Conservation (phyloP, 2,329 filamentous ascomycete genomes). For the Fusarium musae region DNA sequence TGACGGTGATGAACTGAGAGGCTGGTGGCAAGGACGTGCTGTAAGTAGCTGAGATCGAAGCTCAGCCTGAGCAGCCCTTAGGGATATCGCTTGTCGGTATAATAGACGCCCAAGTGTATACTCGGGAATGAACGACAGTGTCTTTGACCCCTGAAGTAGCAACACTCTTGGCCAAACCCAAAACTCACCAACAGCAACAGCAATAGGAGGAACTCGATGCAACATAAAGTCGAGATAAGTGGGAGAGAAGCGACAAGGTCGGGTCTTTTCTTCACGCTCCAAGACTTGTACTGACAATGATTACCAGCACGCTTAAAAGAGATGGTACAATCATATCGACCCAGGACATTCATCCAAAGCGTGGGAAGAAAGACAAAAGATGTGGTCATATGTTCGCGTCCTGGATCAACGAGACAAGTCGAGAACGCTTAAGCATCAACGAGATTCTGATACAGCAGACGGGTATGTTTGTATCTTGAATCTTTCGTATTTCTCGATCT, state of each 20-base stretch:
- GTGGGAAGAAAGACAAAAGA: not conserved
- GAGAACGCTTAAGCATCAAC: conserved; percentile 28
- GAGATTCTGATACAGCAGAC: conserved; percentile 18
- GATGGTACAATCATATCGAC: not conserved
- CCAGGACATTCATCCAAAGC: not conserved
- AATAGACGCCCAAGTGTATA: not conserved
- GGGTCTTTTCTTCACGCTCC: not conserved
- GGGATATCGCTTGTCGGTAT: not conserved
- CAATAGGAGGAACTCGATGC: conserved; percentile 12
- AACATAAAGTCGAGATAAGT: conserved; percentile 13
- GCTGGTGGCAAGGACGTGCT: not conserved
- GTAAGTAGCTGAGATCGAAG: not conserved
- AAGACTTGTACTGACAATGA: not conserved
- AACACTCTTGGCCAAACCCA: not conserved
- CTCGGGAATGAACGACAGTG: not conserved
- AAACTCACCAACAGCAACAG: not conserved
- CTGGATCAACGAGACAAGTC: conserved; percentile 29
- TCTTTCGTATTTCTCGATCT: conserved; percentile 22
- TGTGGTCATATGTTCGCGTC: conserved; percentile 18
- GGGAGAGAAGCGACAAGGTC: conserved; percentile 9
- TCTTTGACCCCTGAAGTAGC: not conserved
- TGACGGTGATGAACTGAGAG: not conserved
- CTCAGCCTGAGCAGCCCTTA: not conserved
- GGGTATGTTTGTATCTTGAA: conserved; percentile 21
- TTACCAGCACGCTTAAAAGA: not conserved